A percentile compares a stretch with the other conserved stretches of the same genome.
These are phyloP conservation scores for Phytophthora pluvialis DNA, from an alignment of 352 stramenopile genomes.

Conservation along the genomic window DNA sequence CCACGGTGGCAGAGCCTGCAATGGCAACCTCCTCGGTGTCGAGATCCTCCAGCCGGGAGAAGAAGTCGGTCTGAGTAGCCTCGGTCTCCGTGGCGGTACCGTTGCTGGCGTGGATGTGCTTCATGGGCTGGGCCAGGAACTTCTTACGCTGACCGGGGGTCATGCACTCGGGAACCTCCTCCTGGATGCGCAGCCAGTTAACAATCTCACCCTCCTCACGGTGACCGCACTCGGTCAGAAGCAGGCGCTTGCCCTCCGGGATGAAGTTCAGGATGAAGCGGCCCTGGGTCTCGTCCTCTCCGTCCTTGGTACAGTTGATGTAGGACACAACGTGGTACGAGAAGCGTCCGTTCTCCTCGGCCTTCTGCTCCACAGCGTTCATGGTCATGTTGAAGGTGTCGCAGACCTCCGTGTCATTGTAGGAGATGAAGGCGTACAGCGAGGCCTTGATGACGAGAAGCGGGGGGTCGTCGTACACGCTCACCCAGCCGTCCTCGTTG, in stretches of 20 bases:
- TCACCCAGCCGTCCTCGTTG: constrained; percentile 80
- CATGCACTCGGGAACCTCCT: constrained; percentile 87
- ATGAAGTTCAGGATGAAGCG: constrained; percentile 89
- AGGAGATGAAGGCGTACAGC: constrained; percentile 86
- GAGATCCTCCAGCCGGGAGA: constrained; percentile 63
- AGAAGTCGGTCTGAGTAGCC: constrained; percentile 69
- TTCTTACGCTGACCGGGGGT: constrained; percentile 77
- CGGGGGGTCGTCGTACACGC: constrained; percentile 81
- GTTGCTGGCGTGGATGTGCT: constrained; percentile 85
- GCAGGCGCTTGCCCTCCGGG: constrained; percentile 74
- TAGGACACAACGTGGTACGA: constrained; percentile 87
- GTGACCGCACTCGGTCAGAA: constrained; percentile 85
- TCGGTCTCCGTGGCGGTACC: constrained; percentile 49
- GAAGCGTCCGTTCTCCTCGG: constrained; percentile 68
- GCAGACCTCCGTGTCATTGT: constrained; percentile 85
- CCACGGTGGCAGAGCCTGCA: constrained; percentile 56
- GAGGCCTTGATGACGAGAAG: constrained; percentile 86
- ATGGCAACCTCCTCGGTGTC: constrained; percentile 79
- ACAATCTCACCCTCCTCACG: constrained; percentile 84
- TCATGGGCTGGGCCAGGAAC: constrained; percentile 86
- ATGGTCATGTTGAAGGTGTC: constrained; percentile 90
- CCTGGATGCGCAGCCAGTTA: constrained; percentile 87
- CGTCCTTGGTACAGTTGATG: constrained; percentile 86
- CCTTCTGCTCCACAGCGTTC: constrained; percentile 84
- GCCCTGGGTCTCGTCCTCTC: constrained; percentile 74